Base-by-base conservation (phyloP, 2,329 filamentous ascomycete genomes). In the Zopfia rhizophila region DNA sequence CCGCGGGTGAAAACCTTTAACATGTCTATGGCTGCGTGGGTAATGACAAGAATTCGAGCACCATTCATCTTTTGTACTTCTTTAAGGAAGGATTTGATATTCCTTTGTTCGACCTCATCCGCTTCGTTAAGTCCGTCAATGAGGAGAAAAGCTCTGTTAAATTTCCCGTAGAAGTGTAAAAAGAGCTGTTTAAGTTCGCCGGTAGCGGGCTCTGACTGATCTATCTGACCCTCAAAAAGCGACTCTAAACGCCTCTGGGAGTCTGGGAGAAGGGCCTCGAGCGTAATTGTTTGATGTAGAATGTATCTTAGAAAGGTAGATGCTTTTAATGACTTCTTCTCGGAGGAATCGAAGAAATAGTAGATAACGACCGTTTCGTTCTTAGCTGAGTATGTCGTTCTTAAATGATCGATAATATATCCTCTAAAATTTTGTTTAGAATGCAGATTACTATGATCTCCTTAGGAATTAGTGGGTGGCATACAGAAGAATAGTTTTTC, bases 111-210 rank as follows among this genome's bases (percentile, higher is more conserved):
- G n/a, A 24, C 33, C 14, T 54, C 29, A 33, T 45, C 27, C 16
- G 23, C 44, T 50, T 58, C 55, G 30, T 58, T 53, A 32, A 58
- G 55, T 48, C 55, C 55, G 31, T 58, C 55, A n/a, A 58, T 54
- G 14, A 58, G 43, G 13, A 58, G 33, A 29, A 54, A 56, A 32
- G 23, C 30, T 5, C 32, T 47, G 43, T 54, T 52, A 25, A 49
- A 52, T 38, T 45, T 39, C 12, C 30, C 16, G 40, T 27, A 51
- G 24, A 44, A 45, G 25, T 54, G 13, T 8, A 54, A 17, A 48
- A 51, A 45, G 12, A 51, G 33, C 19, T 52, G n/a, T 30, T 46
- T 33, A 21, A 55, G 48, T 39, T 55, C 45, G 33, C 33, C 45
- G 23, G 33, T 48, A 22, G 41, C 11, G 16, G 54, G 54, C 23